Evolutionary conservation across 108 stramenopile genomes (phyloP).

Genomic region (Skeletonema marinoi): DNA sequence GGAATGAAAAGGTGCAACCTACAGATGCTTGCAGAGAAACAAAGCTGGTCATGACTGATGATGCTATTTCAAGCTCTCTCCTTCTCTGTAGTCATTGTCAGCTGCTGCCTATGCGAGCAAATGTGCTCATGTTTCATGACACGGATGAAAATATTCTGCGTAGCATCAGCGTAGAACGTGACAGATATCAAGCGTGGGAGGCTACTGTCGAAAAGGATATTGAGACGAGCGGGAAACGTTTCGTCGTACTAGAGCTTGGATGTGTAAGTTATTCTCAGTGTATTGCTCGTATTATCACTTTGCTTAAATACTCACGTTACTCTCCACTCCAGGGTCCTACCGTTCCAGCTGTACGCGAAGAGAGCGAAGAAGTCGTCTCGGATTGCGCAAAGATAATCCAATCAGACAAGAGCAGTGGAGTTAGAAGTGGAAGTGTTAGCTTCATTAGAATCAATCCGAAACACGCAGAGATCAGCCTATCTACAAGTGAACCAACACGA

Average conservation of each 20-base stretch:
- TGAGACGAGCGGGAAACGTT: conserved; percentile 2
- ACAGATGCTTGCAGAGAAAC: conserved; percentile 12
- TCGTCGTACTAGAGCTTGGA: conserved; percentile 65
- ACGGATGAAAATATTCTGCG: conserved; percentile 44
- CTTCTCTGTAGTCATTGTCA: conserved; percentile 26
- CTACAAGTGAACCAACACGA: not conserved
- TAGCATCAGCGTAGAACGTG: conserved; percentile 19
- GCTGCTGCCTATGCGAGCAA: conserved; percentile 35
- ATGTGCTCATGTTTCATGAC: conserved; percentile 55
- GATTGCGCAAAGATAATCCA: conserved; percentile 38
- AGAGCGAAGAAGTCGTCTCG: conserved; percentile 51
- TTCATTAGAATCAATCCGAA: conserved; percentile 48
- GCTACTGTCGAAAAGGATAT: conserved; percentile 40
- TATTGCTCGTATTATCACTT: no score
- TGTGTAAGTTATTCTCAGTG: conserved; percentile 4
- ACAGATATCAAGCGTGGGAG: conserved; percentile 61
- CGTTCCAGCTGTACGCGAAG: conserved; percentile 61
- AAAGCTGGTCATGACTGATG: conserved; percentile 9
- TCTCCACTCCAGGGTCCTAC: conserved; percentile 15
- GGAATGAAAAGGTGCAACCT: conserved; percentile 26
- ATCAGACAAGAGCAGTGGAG: not conserved
- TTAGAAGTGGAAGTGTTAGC: conserved; percentile 22
- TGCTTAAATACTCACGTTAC: no score
- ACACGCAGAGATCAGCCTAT: conserved; percentile 24
- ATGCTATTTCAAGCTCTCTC: not conserved